A percentile compares a stretch with the other conserved stretches of the same genome.
phyloP scores from a whole-genome alignment of 2,329 filamentous ascomycete species.

The Dactylonectria macrodidyma region DNA sequence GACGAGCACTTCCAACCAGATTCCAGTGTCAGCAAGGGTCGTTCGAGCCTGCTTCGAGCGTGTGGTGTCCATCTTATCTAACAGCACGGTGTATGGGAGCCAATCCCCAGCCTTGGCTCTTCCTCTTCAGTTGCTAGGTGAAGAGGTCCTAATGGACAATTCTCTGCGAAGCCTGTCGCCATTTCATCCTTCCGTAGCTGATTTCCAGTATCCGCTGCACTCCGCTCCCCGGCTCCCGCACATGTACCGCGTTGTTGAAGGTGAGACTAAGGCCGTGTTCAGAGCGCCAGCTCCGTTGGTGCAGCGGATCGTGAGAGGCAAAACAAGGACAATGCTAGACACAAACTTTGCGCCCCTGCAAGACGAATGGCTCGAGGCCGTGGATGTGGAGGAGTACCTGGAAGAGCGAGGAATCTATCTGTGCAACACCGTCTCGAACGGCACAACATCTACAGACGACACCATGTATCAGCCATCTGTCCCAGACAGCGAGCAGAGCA shows the following conservation, averaged over 20 bases:
- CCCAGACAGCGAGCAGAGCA: background rate
- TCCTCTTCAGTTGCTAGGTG: background rate
- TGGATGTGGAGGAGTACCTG: constrained; percentile 30
- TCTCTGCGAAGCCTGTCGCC: background rate
- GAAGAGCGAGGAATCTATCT: constrained; percentile 22
- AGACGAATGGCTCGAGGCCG: constrained; percentile 25
- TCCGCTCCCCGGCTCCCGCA: background rate
- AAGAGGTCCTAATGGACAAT: background rate
- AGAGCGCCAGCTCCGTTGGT: constrained; percentile 10
- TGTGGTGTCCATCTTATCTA: background rate
- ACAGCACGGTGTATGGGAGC: background rate
- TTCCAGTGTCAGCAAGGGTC: background rate
- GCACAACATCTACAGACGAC: background rate
- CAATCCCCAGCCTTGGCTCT: background rate
- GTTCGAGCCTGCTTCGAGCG: background rate
- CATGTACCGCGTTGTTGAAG: constrained; percentile 21
- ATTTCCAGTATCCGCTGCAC: background rate
- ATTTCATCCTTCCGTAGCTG: background rate
- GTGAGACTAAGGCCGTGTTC: background rate
- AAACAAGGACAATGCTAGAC: constrained; percentile 12
- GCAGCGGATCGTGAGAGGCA: background rate
- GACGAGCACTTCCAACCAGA: background rate
- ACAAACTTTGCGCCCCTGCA: constrained; percentile 11
- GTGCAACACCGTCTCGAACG: background rate
- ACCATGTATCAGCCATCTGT: background rate